Percentiles rank a stretch among this genome's conserved stretches.
phyloP scores from a whole-genome alignment of 2,329 filamentous ascomycete species.

The Claviceps humidiphila region DNA sequence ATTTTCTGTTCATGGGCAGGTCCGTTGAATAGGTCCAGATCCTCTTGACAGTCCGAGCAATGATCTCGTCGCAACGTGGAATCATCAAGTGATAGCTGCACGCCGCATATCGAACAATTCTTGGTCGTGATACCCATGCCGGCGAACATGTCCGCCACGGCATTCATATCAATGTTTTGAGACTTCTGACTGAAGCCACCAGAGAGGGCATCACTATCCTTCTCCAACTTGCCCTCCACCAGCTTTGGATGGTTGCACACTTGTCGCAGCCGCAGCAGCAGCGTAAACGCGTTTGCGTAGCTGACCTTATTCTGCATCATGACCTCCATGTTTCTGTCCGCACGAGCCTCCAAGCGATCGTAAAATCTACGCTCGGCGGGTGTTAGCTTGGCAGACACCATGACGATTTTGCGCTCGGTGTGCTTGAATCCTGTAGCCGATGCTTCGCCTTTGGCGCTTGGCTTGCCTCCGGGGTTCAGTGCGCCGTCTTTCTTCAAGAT shows the following conservation, averaged over 20 bases:
- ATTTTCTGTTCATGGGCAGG: conserved; percentile 26
- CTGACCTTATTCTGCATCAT: conserved; percentile 80
- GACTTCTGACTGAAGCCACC: conserved; percentile 44
- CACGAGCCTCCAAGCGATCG: conserved; percentile 65
- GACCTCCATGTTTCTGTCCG: conserved; percentile 72
- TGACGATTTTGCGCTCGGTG: conserved; percentile 78
- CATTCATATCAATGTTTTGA: conserved; percentile 57
- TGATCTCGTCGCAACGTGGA: conserved; percentile 27
- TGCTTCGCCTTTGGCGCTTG: conserved; percentile 32
- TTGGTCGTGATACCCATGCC: conserved; percentile 66
- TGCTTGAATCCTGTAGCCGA: conserved; percentile 69
- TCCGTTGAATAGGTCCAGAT: conserved; percentile 51
- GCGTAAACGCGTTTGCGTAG: conserved; percentile 85
- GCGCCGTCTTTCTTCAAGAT: conserved; percentile 83
- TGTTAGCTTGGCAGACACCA: conserved; percentile 64
- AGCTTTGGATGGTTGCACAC: conserved; percentile 90
- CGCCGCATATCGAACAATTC: conserved; percentile 74
- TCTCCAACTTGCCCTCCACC: conserved; percentile 70
- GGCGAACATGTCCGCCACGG: conserved; percentile 74
- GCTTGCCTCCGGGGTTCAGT: conserved; percentile 62
- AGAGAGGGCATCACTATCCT: conserved; percentile 73
- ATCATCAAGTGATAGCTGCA: conserved; percentile 43
- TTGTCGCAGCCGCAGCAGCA: conserved; percentile 81
- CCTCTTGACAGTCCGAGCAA: conserved; percentile 63
- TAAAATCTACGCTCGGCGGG: conserved; percentile 77